Evolutionary conservation across 345 rosid genomes (phyloP), one percentile per base, ranked within the genome.

Genomic region (Rhodamnia rubescens): DNA sequence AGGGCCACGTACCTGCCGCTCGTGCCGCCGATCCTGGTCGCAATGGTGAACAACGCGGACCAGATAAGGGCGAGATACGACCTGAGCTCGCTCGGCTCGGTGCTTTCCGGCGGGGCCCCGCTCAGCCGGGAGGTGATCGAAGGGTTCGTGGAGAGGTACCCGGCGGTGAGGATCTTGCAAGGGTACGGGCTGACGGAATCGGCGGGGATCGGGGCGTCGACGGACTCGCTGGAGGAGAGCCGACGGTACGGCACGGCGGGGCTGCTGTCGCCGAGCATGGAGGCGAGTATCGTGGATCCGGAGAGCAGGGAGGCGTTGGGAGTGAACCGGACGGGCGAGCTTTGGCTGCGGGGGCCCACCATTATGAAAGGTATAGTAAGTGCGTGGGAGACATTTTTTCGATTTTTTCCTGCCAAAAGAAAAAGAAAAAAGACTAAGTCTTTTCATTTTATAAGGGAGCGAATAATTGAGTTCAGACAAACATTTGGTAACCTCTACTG

Each of bases 171-270:
- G 42, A 93, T 96, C 85, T 86, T 91, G 64, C 94, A 91, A 40
- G 98, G 98, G 18, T 96, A 96, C 55, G 98, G 94, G 10, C 84
- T 96, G 88, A 96, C 98, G 1, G 98, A 96, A 86, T 92, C 98
- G 12, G 91, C 97, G 8, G 96, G 91, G 15, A 83, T 91, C 0
- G 98, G 98, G 1, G 95, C 98, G 20, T 91, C 92, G 24, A 88
- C 90, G 40, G 92, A 95, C 49, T 49, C 91, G 53, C 55, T 90
- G 87, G 98, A 95, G 89, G 98, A 96, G 94, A 91, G 98, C 84
- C 87, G 92, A 55, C 88, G 91, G 87, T 96, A 93, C 52, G 98
- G 97, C 2, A 87, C 98, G 84, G 97, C 92, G 44, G 98, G 98
- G 88, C 5, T 87, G 89, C 75, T 96, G 86, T 87, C 97, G 40